phyloP scores from a whole-genome alignment of 2,329 filamentous ascomycete species.

The Xylaria multiplex region DNA sequence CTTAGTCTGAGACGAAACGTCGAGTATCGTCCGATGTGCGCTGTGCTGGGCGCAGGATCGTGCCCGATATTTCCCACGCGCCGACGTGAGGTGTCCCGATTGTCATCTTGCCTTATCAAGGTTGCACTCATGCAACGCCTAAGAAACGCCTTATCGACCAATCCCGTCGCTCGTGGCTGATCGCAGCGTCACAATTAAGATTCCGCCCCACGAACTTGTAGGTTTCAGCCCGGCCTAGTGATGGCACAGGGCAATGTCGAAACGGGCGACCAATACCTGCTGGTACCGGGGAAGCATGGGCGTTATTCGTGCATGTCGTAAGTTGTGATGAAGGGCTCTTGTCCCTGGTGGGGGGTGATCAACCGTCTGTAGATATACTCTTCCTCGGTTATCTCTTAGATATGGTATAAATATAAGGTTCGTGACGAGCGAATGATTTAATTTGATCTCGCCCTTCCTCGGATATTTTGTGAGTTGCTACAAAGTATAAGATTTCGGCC shows the following conservation, averaged over 20 bases:
- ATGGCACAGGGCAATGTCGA: constrained; percentile 2
- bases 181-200: not conserved
- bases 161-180: constrained; percentile 7
- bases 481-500: not conserved
- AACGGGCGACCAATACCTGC: constrained; percentile 12
- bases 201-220: constrained; percentile 14
- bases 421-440: not conserved
- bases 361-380: not conserved
- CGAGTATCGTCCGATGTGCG: not conserved
- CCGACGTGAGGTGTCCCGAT: constrained; percentile 9
- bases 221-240: constrained; percentile 25
- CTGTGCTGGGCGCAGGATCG: not conserved
- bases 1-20: not conserved
- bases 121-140: constrained; percentile 27
- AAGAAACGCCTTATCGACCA: constrained; percentile 29
- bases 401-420: constrained; percentile 24
- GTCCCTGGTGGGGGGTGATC: constrained; percentile 22
- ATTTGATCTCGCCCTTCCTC: not conserved
- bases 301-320: constrained; percentile 20
- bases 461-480: not conserved
- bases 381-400: constrained; percentile 5
- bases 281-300: not conserved
- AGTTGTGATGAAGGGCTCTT: not conserved
- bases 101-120: constrained; percentile 32
- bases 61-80: not conserved